phyloP scores from a whole-genome alignment of 768 basidiomycete species.

The Naganishia antarctica region DNA sequence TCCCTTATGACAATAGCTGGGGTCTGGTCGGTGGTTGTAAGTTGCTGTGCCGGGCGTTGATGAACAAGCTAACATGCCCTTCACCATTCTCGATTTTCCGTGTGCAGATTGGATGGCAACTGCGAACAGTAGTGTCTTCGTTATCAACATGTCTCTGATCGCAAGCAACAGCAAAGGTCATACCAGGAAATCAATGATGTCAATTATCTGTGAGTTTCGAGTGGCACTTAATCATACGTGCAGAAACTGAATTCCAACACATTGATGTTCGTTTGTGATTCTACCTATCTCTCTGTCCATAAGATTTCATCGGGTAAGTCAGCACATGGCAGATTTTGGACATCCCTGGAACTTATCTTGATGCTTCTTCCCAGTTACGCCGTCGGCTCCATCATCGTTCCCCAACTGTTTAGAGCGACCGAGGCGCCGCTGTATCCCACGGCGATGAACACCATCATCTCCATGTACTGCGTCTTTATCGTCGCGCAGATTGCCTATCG shows the following conservation, averaged over 20 bases:
- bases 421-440: constrained; percentile 34
- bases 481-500: constrained; percentile 29
- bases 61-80: background rate
- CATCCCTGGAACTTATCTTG: too few species aligned
- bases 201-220: constrained; percentile 22
- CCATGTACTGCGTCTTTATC: constrained; percentile 32
- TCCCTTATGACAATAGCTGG: constrained; percentile 32
- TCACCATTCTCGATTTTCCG: constrained; percentile 12
- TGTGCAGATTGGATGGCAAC: constrained; percentile 30
- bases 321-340: too few species aligned
- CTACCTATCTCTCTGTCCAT: too few species aligned
- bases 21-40: constrained; percentile 30
- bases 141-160: constrained; percentile 34
- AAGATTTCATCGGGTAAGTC: constrained; percentile 2
- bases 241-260: too few species aligned
- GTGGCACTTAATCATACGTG: too few species aligned
- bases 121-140: constrained; percentile 30
- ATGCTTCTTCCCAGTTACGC: too few species aligned
- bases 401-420: constrained; percentile 18
- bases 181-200: constrained; percentile 33
- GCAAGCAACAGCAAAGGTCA: constrained; percentile 35
- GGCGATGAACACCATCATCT: constrained; percentile 32
- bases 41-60: too few species aligned
- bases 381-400: constrained; percentile 21
- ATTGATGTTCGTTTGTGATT: too few species aligned